Evolutionary conservation across 257 asterid species (phyloP), one percentile per base, ranked within the genome.

Genomic region (Solanum etuberosum): DNA sequence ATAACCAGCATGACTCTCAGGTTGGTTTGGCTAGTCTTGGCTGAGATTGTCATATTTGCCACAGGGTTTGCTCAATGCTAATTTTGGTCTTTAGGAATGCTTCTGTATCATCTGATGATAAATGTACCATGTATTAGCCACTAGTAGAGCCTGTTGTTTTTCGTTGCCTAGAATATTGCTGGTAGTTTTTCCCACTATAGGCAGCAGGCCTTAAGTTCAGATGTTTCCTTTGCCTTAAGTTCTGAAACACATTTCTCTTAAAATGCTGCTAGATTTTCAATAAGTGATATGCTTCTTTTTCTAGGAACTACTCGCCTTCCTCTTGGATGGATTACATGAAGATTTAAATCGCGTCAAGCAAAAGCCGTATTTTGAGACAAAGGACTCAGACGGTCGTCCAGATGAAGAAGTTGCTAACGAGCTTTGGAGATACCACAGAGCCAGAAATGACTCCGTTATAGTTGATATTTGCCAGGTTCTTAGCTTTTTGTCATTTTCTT

Each of bases 1-100:
- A 97, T 91, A 97, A 97, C 92, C 99, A 97, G 92, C 98, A 97
- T 90, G 99, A 97, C 90, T 94, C 99, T 16, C 99, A 97, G 98
- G 99, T 95, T 88, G 31, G 90, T 90, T 59, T 84, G 40, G 29
- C 25, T 13, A 14, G 21, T 86, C 68, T 68, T 68, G 59, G 87
- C 68, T 40, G 42, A 46, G 81, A 42, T 18, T 40, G 13, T 71
- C 83, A 70, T 68, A 29, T 85, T 71, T 85, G 34, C 34, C 40
- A 18, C 57, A 78, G 38, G 65, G 37, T 42, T 43, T 78, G 37
- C 65, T 43, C 40, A 78, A 78, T 77, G 48, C 23, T 77, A 25
- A 77, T 40, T 12, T 77, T 77, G 14, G 61, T 77, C 35, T 76
- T n/a, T 40, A 43, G 83, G 35, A 42, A 15, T 77, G 35, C 13